phyloP scores from a whole-genome alignment of 805 yeast genomes.

The Cyberlindnera suaveolens region DNA sequence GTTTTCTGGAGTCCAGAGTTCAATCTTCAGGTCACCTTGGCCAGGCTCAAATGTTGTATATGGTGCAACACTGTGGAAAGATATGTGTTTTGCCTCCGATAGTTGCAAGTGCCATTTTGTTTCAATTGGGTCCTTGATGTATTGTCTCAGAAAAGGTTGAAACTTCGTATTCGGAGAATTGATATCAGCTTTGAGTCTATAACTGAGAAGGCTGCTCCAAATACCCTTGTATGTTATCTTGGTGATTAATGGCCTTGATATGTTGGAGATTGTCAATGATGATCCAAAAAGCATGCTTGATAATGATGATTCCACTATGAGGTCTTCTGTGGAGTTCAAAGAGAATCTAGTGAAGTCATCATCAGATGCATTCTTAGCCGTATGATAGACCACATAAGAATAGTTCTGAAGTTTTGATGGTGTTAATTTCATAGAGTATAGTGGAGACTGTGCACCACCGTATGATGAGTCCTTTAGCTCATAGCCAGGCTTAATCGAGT shows the following conservation, averaged over 20 bases:
- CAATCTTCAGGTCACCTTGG: slow-evolving; percentile 30
- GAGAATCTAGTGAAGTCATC: slow-evolving; percentile 7
- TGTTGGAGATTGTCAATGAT: slow-evolving; percentile 31
- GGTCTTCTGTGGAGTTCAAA: background rate
- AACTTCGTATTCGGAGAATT: slow-evolving; percentile 25
- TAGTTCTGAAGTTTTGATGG: slow-evolving; percentile 34
- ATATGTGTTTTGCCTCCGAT: slow-evolving; percentile 31
- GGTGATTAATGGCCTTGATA: slow-evolving; percentile 36
- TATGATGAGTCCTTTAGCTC: slow-evolving; percentile 40
- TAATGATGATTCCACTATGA: slow-evolving; percentile 2
- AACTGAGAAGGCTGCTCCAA: slow-evolving; percentile 58
- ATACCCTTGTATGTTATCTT: slow-evolving; percentile 48
- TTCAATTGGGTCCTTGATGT: slow-evolving; percentile 58
- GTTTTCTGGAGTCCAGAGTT: slow-evolving; percentile 38
- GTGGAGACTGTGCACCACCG: slow-evolving; percentile 45
- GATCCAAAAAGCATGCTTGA: slow-evolving; percentile 19
- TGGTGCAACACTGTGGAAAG: slow-evolving; percentile 64
- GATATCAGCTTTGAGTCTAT: slow-evolving; percentile 26
- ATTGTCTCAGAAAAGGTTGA: slow-evolving; percentile 64
- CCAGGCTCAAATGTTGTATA: slow-evolving; percentile 44
- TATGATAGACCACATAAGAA: slow-evolving; percentile 46
- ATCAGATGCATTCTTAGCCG: slow-evolving; percentile 10
- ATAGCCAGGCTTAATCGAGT: slow-evolving; percentile 30
- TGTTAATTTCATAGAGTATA: slow-evolving; percentile 39
- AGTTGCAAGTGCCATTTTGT: slow-evolving; percentile 72